These are phyloP conservation scores for Eucalyptus brandiana DNA, from an alignment of 345 rosid species.

Conservation along the genomic window DNA sequence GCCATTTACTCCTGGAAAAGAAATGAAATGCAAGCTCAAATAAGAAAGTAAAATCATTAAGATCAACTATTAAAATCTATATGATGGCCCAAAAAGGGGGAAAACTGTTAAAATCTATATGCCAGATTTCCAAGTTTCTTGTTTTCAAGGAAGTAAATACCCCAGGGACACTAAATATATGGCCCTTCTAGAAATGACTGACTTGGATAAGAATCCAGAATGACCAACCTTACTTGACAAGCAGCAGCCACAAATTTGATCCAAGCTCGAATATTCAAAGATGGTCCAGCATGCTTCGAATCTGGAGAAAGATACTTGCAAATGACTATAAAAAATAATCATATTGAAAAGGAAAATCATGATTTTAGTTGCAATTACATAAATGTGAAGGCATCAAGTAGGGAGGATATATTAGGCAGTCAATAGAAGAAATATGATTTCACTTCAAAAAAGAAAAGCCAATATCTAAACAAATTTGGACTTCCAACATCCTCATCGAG, in stretches of 20 bases:
- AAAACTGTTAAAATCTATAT: background rate
- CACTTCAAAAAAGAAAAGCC: background rate
- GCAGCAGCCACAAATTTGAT: conserved; percentile 43
- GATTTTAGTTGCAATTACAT: background rate
- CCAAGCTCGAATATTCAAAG: conserved; percentile 63
- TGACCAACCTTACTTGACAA: conserved; percentile 39
- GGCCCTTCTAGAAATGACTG: background rate
- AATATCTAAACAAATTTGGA: background rate
- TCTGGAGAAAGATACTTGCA: conserved; percentile 21
- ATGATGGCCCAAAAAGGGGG: background rate
- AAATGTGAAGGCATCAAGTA: background rate
- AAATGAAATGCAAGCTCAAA: background rate
- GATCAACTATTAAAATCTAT: background rate
- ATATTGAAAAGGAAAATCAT: background rate
- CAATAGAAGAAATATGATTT: background rate
- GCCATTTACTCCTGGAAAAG: conserved; percentile 32
- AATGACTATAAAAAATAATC: background rate
- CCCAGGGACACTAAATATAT: background rate
- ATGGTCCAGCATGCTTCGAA: conserved; percentile 37
- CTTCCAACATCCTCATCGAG: background rate
- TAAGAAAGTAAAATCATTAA: background rate
- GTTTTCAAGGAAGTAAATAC: background rate
- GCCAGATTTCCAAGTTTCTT: background rate
- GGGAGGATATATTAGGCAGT: background rate
- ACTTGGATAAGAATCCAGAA: background rate